These are phyloP conservation scores for Exophiala sideris DNA, from an alignment of 2,329 filamentous ascomycete genomes.

Conservation along the genomic window DNA sequence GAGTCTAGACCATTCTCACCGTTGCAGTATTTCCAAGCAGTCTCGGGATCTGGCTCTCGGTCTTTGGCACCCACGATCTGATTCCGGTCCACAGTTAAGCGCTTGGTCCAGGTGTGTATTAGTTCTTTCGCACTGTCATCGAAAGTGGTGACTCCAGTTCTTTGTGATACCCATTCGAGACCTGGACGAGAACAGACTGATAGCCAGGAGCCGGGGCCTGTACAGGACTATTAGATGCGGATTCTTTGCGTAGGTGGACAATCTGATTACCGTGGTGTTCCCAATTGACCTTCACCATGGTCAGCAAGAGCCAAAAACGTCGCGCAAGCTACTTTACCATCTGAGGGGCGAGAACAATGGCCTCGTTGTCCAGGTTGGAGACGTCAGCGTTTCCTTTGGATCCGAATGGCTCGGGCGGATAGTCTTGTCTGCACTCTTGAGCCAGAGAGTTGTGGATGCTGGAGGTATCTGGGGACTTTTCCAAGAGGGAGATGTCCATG, in stretches of 20 bases:
- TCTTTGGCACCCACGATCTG: no score
- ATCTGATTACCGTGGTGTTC: not conserved
- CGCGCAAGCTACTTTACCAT: not conserved
- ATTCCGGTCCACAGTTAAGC: not conserved
- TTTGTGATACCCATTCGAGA: not conserved
- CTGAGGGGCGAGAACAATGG: not conserved
- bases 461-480: not conserved
- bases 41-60: slow-evolving; percentile 7
- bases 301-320: not conserved
- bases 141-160: not conserved
- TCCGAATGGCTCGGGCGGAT: not conserved
- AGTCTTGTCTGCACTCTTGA: not conserved
- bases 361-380: not conserved
- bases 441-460: no score
- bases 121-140: not conserved
- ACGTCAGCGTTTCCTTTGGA: not conserved
- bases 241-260: not conserved
- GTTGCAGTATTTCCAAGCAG: slow-evolving; percentile 4
- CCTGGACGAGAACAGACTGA: not conserved
- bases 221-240: not conserved
- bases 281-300: not conserved
- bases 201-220: slow-evolving; percentile 1
- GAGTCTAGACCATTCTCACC: no score
- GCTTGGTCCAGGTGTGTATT: not conserved
- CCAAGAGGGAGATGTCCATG: not conserved